These are phyloP conservation scores for Neoboletus subvelutipes DNA, from an alignment of 768 basidiomycete genomes.

Conservation along the genomic window DNA sequence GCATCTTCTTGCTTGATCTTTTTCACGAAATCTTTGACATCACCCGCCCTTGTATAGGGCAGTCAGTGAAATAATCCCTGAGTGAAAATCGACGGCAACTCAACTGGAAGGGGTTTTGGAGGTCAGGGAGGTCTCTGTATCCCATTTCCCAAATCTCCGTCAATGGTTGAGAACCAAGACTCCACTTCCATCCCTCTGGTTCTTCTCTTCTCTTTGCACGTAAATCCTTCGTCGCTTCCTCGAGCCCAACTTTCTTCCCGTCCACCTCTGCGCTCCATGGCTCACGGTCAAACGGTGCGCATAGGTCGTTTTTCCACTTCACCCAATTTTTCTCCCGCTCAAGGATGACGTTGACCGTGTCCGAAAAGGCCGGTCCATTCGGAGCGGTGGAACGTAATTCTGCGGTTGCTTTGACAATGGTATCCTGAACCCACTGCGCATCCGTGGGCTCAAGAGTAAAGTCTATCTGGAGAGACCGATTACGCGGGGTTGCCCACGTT, in stretches of 20 bases:
- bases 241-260: constrained; percentile 51
- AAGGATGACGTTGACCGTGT: constrained; percentile 68
- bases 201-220: constrained; percentile 57
- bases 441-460: constrained; percentile 70
- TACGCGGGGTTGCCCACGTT: constrained; percentile 59
- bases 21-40: constrained; percentile 72
- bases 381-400: constrained; percentile 74
- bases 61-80: constrained; percentile 1
- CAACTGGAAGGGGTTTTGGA: constrained; percentile 68
- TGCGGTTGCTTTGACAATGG: constrained; percentile 50
- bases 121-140: constrained; percentile 59
- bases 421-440: constrained; percentile 76
- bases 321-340: constrained; percentile 90
- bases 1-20: constrained; percentile 67
- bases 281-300: constrained; percentile 75
- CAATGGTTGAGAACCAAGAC: constrained; percentile 64
- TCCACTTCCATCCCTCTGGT: constrained; percentile 62
- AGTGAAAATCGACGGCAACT: constrained; percentile 24
- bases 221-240: constrained; percentile 56
- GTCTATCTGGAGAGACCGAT: constrained; percentile 81
- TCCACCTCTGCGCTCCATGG: constrained; percentile 54
- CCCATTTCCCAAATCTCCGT: constrained; percentile 87
- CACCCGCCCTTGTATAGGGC: constrained; percentile 52
- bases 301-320: constrained; percentile 84
- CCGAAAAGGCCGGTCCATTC: constrained; percentile 72